These are phyloP conservation scores for Prunus padus DNA, from an alignment of 306 rosid genomes.

Conservation along the genomic window DNA sequence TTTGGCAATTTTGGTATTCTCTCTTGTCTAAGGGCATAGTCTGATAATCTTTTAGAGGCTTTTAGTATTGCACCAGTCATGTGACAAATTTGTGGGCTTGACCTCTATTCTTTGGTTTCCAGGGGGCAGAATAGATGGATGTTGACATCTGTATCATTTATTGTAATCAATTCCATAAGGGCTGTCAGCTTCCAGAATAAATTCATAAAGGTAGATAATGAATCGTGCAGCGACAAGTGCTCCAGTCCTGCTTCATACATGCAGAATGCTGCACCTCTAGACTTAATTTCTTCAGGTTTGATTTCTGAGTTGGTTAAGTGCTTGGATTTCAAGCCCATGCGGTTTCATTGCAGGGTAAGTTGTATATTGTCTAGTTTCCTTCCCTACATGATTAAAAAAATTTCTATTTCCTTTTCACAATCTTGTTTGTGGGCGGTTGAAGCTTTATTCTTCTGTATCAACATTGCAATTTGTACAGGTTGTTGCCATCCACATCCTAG, in stretches of 20 bases:
- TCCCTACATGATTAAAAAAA: conserved; percentile 11
- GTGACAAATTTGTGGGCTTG: not conserved
- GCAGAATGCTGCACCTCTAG: conserved; percentile 26
- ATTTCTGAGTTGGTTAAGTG: conserved; percentile 54
- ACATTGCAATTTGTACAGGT: conserved; percentile 44
- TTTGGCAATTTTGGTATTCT: not conserved
- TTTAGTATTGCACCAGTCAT: not conserved
- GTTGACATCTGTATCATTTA: conserved; percentile 70
- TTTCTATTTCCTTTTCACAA: not conserved
- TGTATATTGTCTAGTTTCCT: conserved; percentile 11
- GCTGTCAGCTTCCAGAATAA: not conserved
- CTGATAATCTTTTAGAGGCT: not conserved
- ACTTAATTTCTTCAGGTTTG: conserved; percentile 39
- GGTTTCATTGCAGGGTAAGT: conserved; percentile 66
- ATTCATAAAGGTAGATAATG: conserved; percentile 33
- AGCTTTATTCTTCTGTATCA: not conserved
- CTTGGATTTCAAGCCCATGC: conserved; percentile 39
- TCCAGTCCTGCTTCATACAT: conserved; percentile 29
- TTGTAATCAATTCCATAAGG: conserved; percentile 54
- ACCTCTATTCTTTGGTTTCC: conserved; percentile 25
- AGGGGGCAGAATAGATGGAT: conserved; percentile 57
- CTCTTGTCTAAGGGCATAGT: not conserved
- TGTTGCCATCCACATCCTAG: conserved; percentile 54
- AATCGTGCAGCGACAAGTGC: conserved; percentile 34
- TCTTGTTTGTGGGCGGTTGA: conserved; percentile 4